A percentile compares a stretch with the other conserved stretches of the same genome.
Conservation (phyloP, 2,329 filamentous ascomycete species). For the Plenodomus lindquistii region DNA sequence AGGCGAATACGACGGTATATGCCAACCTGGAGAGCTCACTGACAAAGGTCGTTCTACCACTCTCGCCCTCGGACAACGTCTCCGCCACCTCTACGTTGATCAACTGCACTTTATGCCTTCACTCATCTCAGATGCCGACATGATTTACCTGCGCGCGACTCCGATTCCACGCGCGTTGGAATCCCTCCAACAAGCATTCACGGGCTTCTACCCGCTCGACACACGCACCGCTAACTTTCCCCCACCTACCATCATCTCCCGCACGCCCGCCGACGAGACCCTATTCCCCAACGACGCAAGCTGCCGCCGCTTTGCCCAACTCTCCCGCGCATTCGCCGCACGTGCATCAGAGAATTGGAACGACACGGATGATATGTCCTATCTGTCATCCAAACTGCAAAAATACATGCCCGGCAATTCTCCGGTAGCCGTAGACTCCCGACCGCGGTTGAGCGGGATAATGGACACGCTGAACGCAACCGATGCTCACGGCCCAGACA, state of each 20-base stretch:
- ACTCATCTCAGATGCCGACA: constrained; percentile 46
- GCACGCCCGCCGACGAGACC: constrained; percentile 53
- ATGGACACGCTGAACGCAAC: constrained; percentile 95
- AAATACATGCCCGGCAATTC: constrained; percentile 80
- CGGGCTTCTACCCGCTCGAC: constrained; percentile 52
- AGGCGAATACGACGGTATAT: constrained; percentile 77
- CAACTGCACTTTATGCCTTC: constrained; percentile 55
- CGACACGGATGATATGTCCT: constrained; percentile 75
- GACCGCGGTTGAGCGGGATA: constrained; percentile 82
- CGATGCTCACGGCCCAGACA: constrained; percentile 78
- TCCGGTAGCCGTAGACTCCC: constrained; percentile 78
- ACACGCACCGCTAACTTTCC: constrained; percentile 49
- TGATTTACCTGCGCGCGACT: constrained; percentile 53
- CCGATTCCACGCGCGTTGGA: constrained; percentile 56
- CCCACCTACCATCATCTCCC: constrained; percentile 50
- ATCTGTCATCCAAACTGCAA: constrained; percentile 75
- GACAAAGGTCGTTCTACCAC: constrained; percentile 56
- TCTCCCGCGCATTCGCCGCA: constrained; percentile 53
- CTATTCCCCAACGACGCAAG: constrained; percentile 56
- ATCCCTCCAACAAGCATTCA: constrained; percentile 56
- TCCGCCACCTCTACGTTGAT: constrained; percentile 55
- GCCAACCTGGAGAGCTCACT: constrained; percentile 55
- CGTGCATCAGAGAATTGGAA: constrained; percentile 54
- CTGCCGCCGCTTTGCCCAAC: constrained; percentile 53
- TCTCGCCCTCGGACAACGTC: constrained; percentile 51